Conservation (phyloP, 495 filamentous ascomycete species). For the Hypoxylon crocopeplum region DNA sequence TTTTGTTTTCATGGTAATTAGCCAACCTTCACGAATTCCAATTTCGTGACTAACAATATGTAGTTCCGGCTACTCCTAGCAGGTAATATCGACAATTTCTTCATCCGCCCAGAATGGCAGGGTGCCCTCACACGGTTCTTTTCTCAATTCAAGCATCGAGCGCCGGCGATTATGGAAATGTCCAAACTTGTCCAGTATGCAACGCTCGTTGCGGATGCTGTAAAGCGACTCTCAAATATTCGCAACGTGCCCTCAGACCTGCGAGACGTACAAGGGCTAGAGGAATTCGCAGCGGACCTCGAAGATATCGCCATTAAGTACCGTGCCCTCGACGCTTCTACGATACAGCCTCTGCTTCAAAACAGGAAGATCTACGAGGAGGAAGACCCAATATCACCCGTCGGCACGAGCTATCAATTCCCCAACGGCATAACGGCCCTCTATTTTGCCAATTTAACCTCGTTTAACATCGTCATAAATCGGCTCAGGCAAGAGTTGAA, state of each 20-base stretch:
- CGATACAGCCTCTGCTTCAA: conserved; percentile 13
- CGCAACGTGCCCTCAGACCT: neutral
- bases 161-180: conserved; percentile 13
- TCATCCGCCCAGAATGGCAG: conserved; percentile 11
- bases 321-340: conserved; percentile 1
- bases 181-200: conserved; percentile 8
- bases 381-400: conserved; percentile 7
- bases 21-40: no score
- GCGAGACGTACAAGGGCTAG: neutral
- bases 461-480: conserved; percentile 12
- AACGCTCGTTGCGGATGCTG: neutral
- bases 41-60: conserved; percentile 2
- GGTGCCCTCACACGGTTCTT: conserved; percentile 7
- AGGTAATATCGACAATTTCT: conserved; percentile 20
- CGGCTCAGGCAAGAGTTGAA: conserved; percentile 18
- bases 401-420: conserved; percentile 15
- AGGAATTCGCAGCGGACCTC: neutral
- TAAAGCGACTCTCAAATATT: conserved; percentile 1
- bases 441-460: conserved; percentile 14
- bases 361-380: conserved; percentile 9
- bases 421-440: neutral
- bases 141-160: conserved; percentile 1
- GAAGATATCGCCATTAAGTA: neutral
- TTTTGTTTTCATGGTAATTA: conserved; percentile 17
- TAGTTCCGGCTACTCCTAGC: conserved; percentile 5